Base-by-base conservation (phyloP, 108 stramenopile species). In the Nitzschia putrida region DNA sequence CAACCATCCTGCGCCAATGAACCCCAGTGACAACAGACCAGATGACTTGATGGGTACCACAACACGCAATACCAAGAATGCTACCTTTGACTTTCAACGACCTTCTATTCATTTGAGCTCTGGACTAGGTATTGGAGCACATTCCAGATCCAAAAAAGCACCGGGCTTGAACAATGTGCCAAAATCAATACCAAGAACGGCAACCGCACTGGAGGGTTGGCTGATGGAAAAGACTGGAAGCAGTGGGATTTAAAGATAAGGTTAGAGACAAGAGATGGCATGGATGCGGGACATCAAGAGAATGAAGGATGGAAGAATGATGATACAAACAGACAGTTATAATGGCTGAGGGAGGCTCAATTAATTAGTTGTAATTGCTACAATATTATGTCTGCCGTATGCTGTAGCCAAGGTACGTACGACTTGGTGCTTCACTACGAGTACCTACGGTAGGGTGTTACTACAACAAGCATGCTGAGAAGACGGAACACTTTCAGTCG, bases 121-220 rank as follows among this genome's bases (percentile, higher is more conserved):
- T 13, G 61, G 56, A 16, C 9, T 49, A 16, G 50, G 58, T 47
- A 11, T 79, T n/a, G 72, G 61, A 18, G 7, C 44, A 38, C 29
- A 1, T 3, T 34, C 11, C 18, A 29, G 40, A 63, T 25, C 63
- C 50, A 40, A 66, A 52, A 45, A 63, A 52, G 26, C 11, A 11
- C 37, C 25, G 12, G 26, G 16, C 9, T 23, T 23, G 37, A 60
- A 43, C 69, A 20, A 42, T 22, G 60, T 53, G 12, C 53, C 61
- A 49, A 53, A 38, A 13, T 47, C 61, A 10, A 73, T 85, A 40
- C 78, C 78, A 1, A 29, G 85, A 29, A 83, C 85, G 16, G 85
- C 85, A 21, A 86, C 85, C 16, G 82, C 79, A 13, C 58, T 80
- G 10, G 85, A 86, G 61, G 68, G 57, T 22, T 80, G 67, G 79